Percentiles rank a stretch among this genome's conserved stretches.
Conservation (phyloP, 345 rosid genomes). For the Eucalyptus curtisii region DNA sequence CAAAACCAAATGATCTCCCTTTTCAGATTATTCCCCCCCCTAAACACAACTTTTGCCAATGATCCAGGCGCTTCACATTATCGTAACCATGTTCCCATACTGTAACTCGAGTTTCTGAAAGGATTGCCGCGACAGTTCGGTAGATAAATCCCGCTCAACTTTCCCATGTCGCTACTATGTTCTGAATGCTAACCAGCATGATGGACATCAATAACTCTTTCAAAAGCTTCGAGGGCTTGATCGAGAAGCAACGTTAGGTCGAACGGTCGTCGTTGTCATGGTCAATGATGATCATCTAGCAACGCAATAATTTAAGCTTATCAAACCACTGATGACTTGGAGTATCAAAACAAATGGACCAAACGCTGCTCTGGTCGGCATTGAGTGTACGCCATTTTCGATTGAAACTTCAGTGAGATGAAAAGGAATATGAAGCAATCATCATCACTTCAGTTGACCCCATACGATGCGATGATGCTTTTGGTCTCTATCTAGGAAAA, state of each 20-base stretch:
- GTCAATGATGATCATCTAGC: neutral
- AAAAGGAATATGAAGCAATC: neutral
- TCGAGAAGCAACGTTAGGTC: neutral
- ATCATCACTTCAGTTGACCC: neutral
- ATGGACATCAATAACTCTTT: neutral
- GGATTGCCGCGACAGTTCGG: rapidly evolving
- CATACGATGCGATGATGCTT: neutral
- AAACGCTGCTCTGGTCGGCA: neutral
- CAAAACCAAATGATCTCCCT: neutral
- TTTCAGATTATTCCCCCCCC: neutral
- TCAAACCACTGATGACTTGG: neutral
- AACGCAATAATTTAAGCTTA: neutral
- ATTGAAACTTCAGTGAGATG: neutral
- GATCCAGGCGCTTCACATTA: neutral
- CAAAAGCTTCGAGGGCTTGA: neutral
- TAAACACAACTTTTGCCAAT: neutral
- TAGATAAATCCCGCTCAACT: neutral
- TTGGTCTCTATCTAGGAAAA: neutral
- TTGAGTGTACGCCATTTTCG: neutral
- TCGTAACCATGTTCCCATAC: neutral
- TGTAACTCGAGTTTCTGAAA: neutral
- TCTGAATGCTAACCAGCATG: neutral
- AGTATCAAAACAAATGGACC: neutral
- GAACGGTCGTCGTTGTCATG: rapidly evolving
- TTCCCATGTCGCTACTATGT: neutral